Evolutionary conservation across 2,329 filamentous ascomycete species (phyloP), one percentile per base, ranked within the genome.

Genomic region (Fusarium sublunatum): DNA sequence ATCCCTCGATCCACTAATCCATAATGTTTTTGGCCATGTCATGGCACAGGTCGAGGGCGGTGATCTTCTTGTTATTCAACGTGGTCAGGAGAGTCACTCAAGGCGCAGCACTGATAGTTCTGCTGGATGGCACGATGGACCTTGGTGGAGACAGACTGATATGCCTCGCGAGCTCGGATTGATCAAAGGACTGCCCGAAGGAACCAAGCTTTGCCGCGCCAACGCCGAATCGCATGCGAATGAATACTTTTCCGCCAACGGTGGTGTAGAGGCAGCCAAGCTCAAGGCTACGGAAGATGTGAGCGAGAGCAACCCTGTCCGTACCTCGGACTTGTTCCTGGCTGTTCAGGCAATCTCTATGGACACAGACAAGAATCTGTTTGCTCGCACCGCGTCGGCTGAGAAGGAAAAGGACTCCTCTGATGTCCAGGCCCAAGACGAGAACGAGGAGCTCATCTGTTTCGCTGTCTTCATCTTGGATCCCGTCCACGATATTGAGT

Each of bases 11-110:
- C 93, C 94, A 15, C 85, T 97, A 51, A 92, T 98, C 70, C 92
- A 98, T 78, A 86, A 86, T 55, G 93, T 95, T 64, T 99, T 99
- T 80, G 91, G 91, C 52, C 89, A 93, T 49, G 93, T 99, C 72
- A 99, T 99, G 95, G 87, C 93, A n/a, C 95, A 99, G 79, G 95
- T 99, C 41, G 95, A 99, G 78, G 95, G 95, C 65, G 95, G 95
- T 52, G 95, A 98, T 72, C 83, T 99, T 15, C 84, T 98, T 50
- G 95, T 99, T 52, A 88, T 98, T 59, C 95, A 99, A 78, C 91
- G 93, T 34, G 95, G 95, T 19, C 91, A 92, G 60, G 95, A 98
- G 77, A 91, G 89, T 44, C 86, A 88, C 42, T 88, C 88, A 41
- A 86, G 88, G 39, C 84, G 84, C 38, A 87, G 87, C 82, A 56